phyloP scores from a whole-genome alignment of 2,329 filamentous ascomycete genomes.

The Penicillium griseofulvum region DNA sequence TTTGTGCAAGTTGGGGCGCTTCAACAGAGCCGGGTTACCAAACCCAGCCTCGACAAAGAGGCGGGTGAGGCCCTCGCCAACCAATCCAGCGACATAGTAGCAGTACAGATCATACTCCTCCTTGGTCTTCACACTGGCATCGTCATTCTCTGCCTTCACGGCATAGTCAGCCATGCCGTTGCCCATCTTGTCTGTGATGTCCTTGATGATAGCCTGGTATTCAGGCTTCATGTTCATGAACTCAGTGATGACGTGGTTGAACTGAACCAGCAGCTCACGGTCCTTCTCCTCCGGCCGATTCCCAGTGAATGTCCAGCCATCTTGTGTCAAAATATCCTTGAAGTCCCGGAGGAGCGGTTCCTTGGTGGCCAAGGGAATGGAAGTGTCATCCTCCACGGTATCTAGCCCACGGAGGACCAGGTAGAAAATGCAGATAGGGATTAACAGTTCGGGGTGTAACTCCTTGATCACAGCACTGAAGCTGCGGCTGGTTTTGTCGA shows the following conservation, averaged over 20 bases:
- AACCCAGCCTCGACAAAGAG: slow-evolving; percentile 85
- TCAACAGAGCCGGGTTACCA: slow-evolving; percentile 78
- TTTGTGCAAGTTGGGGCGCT: slow-evolving; percentile 78
- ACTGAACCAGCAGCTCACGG: slow-evolving; percentile 84
- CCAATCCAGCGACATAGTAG: slow-evolving; percentile 97
- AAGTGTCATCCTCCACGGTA: slow-evolving; percentile 99
- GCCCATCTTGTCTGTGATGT: slow-evolving; percentile 92
- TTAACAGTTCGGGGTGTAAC: slow-evolving; percentile 86
- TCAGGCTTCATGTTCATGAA: slow-evolving; percentile 82
- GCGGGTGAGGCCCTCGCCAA: slow-evolving; percentile 87
- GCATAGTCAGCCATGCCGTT: slow-evolving; percentile 98
- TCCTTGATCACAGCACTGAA: slow-evolving; percentile 94
- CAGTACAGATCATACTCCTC: slow-evolving; percentile 95
- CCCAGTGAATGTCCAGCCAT: slow-evolving; percentile 86
- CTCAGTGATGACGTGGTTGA: slow-evolving; percentile 81
- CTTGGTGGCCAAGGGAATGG: slow-evolving; percentile 75
- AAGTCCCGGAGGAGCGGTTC: slow-evolving; percentile 83
- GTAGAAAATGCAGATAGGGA: slow-evolving; percentile 90
- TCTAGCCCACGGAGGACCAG: slow-evolving; percentile 87
- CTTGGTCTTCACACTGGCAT: slow-evolving; percentile 75
- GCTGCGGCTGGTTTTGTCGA: slow-evolving; percentile 86
- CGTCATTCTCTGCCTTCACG: slow-evolving; percentile 75
- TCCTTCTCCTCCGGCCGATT: slow-evolving; percentile 94
- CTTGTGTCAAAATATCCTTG: slow-evolving; percentile 70
- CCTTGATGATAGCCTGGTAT: slow-evolving; percentile 83